These are phyloP conservation scores for Mortierella alpina DNA, from an alignment of 192 early-diverging fungal species.

Conservation along the genomic window DNA sequence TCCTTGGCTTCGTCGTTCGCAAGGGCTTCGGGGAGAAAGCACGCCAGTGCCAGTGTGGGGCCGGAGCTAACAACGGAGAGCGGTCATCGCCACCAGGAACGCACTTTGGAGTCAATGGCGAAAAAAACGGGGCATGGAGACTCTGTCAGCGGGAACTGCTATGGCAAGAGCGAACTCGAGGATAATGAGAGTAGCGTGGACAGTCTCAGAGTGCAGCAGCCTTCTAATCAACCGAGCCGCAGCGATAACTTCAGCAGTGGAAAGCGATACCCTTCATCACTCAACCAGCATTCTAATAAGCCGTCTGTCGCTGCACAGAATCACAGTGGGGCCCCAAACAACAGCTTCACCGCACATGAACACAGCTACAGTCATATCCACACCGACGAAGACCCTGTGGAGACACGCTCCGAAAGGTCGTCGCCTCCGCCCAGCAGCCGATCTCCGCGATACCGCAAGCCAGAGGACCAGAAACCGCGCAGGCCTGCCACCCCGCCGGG, in stretches of 20 bases:
- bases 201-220: too few relatives aligned
- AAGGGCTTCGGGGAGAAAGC: too few relatives aligned
- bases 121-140: background rate
- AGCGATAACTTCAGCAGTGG: too few relatives aligned
- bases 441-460: constrained; percentile 23
- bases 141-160: background rate
- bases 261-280: too few relatives aligned
- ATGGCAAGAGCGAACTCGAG: background rate
- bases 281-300: background rate
- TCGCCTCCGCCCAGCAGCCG: background rate
- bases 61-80: too few relatives aligned
- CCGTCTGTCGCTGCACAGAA: background rate
- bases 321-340: background rate
- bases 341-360: background rate
- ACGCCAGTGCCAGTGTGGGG: too few relatives aligned
- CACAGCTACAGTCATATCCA: constrained; percentile 20
- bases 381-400: constrained; percentile 14
- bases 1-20: too few relatives aligned
- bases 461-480: background rate
- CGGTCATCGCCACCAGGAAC: background rate
- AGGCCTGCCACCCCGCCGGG: background rate
- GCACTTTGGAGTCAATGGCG: background rate
- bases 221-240: too few relatives aligned
- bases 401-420: background rate
- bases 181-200: background rate